Evolutionary conservation across 306 rosid genomes (phyloP).

Genomic region (Inga laurina): DNA sequence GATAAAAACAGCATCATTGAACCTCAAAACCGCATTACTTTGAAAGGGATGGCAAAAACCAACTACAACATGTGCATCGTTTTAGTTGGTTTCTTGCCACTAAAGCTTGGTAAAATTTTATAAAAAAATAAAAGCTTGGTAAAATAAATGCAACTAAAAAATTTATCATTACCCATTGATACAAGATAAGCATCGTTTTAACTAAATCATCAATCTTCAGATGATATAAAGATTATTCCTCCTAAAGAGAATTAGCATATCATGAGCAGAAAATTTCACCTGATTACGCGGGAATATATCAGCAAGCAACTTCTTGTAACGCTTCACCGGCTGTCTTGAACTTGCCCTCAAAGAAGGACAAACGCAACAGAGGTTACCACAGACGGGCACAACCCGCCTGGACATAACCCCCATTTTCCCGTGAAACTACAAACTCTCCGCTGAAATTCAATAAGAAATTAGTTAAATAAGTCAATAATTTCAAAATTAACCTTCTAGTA

Average conservation of each 20-base stretch:
- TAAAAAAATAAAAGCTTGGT: not conserved
- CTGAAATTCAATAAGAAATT: conserved; percentile 35
- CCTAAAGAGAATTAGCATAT: not conserved
- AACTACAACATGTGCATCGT: not conserved
- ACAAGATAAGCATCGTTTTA: not conserved
- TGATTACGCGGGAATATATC: conserved; percentile 81
- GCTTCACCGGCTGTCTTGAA: conserved; percentile 94
- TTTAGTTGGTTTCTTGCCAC: too few relatives aligned
- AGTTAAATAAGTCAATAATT: conserved; percentile 16
- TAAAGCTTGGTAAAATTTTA: not conserved
- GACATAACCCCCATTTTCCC: conserved; percentile 97
- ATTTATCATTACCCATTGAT: not conserved
- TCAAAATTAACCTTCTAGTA: conserved; percentile 17
- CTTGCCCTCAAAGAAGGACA: conserved; percentile 97
- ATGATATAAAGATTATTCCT: not conserved
- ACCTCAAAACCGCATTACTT: conserved; percentile 10
- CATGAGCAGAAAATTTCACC: conserved; percentile 49
- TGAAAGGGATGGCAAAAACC: conserved; percentile 24
- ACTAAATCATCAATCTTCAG: not conserved
- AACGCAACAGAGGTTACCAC: conserved; percentile 94
- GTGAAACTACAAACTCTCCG: conserved; percentile 40
- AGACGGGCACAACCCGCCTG: conserved; percentile 96
- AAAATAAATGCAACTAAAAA: not conserved
- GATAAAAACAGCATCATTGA: conserved; percentile 15
- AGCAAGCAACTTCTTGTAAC: conserved; percentile 89